A percentile compares a stretch with the other conserved stretches of the same genome.
These are phyloP conservation scores for Zygosaccharomyces pseudorouxii DNA, from an alignment of 805 yeast species.

Conservation along the genomic window DNA sequence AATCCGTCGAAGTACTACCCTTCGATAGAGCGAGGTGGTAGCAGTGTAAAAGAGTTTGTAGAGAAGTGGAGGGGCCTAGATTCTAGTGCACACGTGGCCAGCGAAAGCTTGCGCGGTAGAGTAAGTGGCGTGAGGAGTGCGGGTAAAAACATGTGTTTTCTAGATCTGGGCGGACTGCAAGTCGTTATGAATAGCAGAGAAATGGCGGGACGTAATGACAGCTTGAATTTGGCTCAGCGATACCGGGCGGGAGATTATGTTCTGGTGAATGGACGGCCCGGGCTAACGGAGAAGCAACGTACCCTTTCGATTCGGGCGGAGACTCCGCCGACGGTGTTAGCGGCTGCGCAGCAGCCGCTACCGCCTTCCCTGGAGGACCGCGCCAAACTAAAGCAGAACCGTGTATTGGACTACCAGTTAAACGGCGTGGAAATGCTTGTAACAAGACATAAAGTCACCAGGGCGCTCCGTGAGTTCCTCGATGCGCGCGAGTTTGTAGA, in stretches of 20 bases:
- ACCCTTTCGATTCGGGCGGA: constrained; percentile 67
- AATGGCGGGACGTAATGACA: not conserved
- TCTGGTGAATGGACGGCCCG: constrained; percentile 63
- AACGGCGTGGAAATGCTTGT: constrained; percentile 45
- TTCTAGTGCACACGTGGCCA: not conserved
- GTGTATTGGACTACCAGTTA: constrained; percentile 70
- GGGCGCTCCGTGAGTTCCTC: constrained; percentile 54
- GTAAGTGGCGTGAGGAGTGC: constrained; percentile 29
- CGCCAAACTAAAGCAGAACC: constrained; percentile 54
- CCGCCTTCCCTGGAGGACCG: constrained; percentile 61
- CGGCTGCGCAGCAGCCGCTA: constrained; percentile 66
- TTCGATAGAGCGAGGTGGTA: constrained; percentile 9
- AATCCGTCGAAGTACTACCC: constrained; percentile 25
- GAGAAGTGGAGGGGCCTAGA: constrained; percentile 1
- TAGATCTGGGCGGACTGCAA: constrained; percentile 27
- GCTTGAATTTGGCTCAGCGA: constrained; percentile 14
- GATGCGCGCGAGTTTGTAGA: constrained; percentile 57
- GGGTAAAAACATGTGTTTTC: constrained; percentile 34
- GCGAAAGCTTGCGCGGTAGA: constrained; percentile 21
- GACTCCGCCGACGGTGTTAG: constrained; percentile 45
- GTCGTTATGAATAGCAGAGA: constrained; percentile 21
- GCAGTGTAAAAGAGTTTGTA: constrained; percentile 5
- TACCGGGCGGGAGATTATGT: constrained; percentile 72
- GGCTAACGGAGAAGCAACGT: constrained; percentile 44
- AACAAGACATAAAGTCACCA: constrained; percentile 53